Evolutionary conservation across 225 moss, liverwort and hornwort genomes (phyloP).

Genomic region (Straminergon stramineum): DNA sequence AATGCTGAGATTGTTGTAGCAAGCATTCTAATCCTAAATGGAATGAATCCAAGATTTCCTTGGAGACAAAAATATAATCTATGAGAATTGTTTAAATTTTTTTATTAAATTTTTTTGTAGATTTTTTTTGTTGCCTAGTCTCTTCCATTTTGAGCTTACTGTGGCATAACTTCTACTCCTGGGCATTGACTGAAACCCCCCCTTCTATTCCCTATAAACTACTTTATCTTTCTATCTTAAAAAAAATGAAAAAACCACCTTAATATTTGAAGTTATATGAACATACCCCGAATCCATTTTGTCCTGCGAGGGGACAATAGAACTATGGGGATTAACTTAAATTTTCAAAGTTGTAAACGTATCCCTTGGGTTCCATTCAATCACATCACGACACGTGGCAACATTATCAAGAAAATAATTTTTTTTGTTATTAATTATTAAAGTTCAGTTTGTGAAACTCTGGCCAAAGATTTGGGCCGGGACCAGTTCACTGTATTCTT

Average conservation of each 20-base stretch:
- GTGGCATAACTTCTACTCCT: accelerated
- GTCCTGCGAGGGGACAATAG: accelerated
- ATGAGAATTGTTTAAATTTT: neutral
- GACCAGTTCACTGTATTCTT: neutral
- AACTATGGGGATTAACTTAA: neutral
- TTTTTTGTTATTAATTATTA: no score
- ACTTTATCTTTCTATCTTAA: neutral
- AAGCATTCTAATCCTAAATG: neutral
- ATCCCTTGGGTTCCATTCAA: no score
- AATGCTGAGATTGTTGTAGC: neutral
- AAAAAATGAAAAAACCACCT: neutral
- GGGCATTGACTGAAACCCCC: accelerated
- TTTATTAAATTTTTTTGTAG: neutral
- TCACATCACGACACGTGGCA: neutral
- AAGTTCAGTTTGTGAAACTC: neutral
- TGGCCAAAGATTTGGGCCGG: neutral
- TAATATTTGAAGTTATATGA: neutral
- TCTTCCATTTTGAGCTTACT: neutral
- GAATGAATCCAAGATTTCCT: neutral
- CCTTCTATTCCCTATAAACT: no score
- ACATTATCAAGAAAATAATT: neutral
- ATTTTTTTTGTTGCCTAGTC: accelerated
- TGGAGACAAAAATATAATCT: neutral
- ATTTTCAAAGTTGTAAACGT: neutral
- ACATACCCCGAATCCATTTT: neutral